These are phyloP conservation scores for Eucalyptus albens DNA, from an alignment of 345 rosid species.

Conservation along the genomic window DNA sequence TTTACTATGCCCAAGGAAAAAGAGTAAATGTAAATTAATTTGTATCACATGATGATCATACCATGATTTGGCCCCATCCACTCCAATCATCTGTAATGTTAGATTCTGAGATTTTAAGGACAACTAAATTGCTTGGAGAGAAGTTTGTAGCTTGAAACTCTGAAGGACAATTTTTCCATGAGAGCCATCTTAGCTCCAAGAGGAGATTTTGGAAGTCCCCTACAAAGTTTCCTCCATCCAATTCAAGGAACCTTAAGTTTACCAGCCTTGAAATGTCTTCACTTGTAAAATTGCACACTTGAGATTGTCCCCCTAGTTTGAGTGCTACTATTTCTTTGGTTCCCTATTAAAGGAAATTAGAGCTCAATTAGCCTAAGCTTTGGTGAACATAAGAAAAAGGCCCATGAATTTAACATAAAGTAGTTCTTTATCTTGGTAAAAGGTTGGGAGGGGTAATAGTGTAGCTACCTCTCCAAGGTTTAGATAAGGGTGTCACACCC, in stretches of 20 bases:
- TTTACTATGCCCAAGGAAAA: too few species aligned
- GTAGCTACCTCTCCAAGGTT: too few species aligned
- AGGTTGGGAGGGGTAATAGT: too few species aligned
- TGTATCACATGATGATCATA: background rate
- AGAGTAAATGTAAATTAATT: background rate
- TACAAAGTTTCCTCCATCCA: background rate
- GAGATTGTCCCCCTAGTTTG: background rate
- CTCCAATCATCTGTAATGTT: background rate
- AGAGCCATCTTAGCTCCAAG: background rate
- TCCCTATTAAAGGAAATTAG: background rate
- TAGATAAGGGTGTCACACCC: too few species aligned
- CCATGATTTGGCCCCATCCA: background rate
- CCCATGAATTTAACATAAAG: accelerated
- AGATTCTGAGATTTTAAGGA: background rate
- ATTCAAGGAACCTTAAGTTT: background rate
- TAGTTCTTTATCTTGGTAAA: accelerated
- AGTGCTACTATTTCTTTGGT: background rate
- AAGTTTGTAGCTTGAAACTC: background rate
- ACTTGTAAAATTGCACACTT: background rate
- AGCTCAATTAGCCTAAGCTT: background rate
- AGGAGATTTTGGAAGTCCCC: background rate
- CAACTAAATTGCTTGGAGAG: background rate
- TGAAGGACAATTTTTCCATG: background rate
- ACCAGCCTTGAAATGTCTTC: background rate
- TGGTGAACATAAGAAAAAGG: background rate